A percentile compares a stretch with the other conserved stretches of the same genome.
phyloP scores from a whole-genome alignment of 768 basidiomycete genomes.

The Coprinopsis marcescibilis region DNA sequence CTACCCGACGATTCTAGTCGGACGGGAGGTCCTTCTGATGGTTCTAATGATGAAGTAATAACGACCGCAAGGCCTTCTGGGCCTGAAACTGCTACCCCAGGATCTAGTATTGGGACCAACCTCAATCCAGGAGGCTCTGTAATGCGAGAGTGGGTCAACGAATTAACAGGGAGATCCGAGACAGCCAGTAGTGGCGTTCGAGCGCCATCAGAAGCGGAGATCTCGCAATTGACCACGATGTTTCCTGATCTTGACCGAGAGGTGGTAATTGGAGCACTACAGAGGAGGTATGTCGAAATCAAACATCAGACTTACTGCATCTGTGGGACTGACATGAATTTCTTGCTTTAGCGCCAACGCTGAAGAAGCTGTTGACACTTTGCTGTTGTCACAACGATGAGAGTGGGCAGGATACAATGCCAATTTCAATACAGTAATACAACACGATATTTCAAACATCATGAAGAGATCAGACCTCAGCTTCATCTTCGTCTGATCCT shows the following conservation, averaged over 20 bases:
- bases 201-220: slow-evolving; percentile 71
- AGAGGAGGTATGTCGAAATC: slow-evolving; percentile 58
- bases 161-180: slow-evolving; percentile 62
- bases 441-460: slow-evolving; percentile 2
- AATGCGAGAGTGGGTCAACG: slow-evolving; percentile 75
- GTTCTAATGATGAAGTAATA: slow-evolving; percentile 49
- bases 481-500: slow-evolving; percentile 33
- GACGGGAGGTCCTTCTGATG: slow-evolving; percentile 5
- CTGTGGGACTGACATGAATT: slow-evolving; percentile 9
- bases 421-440: slow-evolving; percentile 5
- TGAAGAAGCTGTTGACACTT: slow-evolving; percentile 76
- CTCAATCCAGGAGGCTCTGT: slow-evolving; percentile 35
- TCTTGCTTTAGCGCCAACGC: slow-evolving; percentile 52
- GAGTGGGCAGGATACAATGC: slow-evolving; percentile 17
- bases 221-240: slow-evolving; percentile 68
- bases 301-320: slow-evolving; percentile 5
- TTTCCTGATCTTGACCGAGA: slow-evolving; percentile 78
- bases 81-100: slow-evolving; percentile 1
- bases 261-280: slow-evolving; percentile 68
- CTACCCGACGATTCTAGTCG: slow-evolving; percentile 51
- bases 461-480: slow-evolving; percentile 10
- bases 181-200: slow-evolving; percentile 53
- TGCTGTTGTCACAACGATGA: slow-evolving; percentile 46
- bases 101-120: slow-evolving; percentile 12
- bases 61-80: slow-evolving; percentile 42